These are phyloP conservation scores for Termitomyces titanicus DNA, from an alignment of 768 basidiomycete species.

Conservation along the genomic window DNA sequence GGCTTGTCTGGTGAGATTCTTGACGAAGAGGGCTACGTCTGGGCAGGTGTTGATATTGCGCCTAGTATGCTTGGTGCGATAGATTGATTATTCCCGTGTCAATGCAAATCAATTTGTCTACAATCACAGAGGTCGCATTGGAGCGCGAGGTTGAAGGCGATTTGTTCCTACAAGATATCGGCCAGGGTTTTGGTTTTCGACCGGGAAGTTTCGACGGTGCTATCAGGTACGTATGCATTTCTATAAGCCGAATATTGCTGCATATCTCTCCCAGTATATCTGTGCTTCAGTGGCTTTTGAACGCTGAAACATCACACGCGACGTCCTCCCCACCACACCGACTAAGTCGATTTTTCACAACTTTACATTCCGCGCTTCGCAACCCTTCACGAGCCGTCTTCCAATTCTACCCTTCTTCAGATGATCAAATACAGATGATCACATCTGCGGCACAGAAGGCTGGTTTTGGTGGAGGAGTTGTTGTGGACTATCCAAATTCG, in stretches of 20 bases:
- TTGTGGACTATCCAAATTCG: conserved; percentile 97
- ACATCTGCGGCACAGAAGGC: conserved; percentile 90
- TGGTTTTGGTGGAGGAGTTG: conserved; percentile 94
- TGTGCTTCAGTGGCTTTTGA: conserved; percentile 97
- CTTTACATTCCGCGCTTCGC: conserved; percentile 79
- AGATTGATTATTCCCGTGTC: background rate
- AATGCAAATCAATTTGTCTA: background rate
- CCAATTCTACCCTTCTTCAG: conserved; percentile 96
- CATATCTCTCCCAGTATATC: conserved; percentile 64
- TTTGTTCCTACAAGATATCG: conserved; percentile 94
- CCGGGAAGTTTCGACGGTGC: conserved; percentile 98
- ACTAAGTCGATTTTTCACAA: conserved; percentile 87
- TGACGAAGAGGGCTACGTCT: conserved; percentile 89
- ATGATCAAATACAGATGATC: conserved; percentile 95
- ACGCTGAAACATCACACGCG: conserved; percentile 89
- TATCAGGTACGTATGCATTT: conserved; percentile 62
- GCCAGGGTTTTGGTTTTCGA: conserved; percentile 95
- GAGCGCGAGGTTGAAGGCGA: conserved; percentile 96
- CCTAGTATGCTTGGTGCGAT: conserved; percentile 92
- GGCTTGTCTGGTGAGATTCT: conserved; percentile 95
- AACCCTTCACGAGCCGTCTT: conserved; percentile 85
- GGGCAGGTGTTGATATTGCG: conserved; percentile 93
- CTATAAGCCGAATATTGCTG: background rate
- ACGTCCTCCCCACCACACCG: conserved; percentile 88
- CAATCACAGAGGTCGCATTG: conserved; percentile 83